These are phyloP conservation scores for Fonsecaea pugnacius DNA, from an alignment of 2,329 filamentous ascomycete species.

Conservation along the genomic window DNA sequence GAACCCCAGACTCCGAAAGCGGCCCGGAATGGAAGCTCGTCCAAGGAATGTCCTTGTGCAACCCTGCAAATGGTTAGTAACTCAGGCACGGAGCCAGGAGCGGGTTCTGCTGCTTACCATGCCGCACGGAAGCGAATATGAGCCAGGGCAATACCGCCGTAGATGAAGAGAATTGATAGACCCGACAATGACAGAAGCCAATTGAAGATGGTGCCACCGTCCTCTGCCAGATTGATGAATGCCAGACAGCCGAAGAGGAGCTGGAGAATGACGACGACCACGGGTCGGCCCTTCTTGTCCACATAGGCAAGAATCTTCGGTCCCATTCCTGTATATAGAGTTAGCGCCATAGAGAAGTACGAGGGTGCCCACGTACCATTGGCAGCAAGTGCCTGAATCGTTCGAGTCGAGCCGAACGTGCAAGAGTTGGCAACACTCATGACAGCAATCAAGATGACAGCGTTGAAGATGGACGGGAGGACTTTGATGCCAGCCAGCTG, in stretches of 20 bases:
- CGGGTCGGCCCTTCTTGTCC: constrained; percentile 78
- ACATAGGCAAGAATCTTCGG: constrained; percentile 78
- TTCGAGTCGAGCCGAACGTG: constrained; percentile 88
- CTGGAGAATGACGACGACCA: constrained; percentile 72
- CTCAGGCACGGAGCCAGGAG: constrained; percentile 1
- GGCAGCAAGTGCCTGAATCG: constrained; percentile 77
- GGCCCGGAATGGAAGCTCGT: constrained; percentile 79
- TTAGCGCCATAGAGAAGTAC: constrained; percentile 2
- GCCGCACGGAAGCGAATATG: constrained; percentile 88
- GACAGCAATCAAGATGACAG: constrained; percentile 88
- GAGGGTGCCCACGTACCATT: constrained; percentile 22
- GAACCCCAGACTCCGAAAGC: constrained; percentile 81
- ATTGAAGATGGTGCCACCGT: constrained; percentile 63
- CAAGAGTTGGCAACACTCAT: constrained; percentile 89
- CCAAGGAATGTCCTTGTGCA: constrained; percentile 67
- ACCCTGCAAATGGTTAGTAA: constrained; percentile 39
- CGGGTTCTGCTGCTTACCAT: constrained; percentile 52
- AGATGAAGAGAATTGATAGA: constrained; percentile 74
- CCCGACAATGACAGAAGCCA: constrained; percentile 81
- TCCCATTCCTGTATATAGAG: constrained; percentile 62
- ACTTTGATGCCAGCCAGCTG: constrained; percentile 78
- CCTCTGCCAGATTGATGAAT: constrained; percentile 65
- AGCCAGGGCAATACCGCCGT: constrained; percentile 48
- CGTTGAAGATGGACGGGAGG: constrained; percentile 87
- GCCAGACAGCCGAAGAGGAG: constrained; percentile 75